These are phyloP conservation scores for Heritiera fomes DNA, from an alignment of 345 rosid species.

Conservation along the genomic window DNA sequence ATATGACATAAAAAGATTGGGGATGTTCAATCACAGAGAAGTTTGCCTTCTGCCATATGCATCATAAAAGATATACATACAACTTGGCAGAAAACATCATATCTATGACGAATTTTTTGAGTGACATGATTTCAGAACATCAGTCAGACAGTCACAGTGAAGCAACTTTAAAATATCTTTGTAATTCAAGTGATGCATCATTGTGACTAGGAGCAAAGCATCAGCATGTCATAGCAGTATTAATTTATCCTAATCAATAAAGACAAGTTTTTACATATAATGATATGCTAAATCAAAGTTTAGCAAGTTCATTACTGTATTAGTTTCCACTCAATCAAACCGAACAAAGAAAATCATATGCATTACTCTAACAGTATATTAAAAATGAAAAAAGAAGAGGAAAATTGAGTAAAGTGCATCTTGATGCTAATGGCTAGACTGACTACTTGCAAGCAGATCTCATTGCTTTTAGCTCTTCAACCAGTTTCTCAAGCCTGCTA, in stretches of 20 bases:
- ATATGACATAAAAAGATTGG: neutral
- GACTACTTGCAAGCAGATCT: slow-evolving; percentile 18
- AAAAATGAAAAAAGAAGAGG: neutral
- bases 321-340: neutral
- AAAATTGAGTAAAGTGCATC: slow-evolving; percentile 1
- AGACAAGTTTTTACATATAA: neutral
- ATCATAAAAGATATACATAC: neutral
- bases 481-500: slow-evolving; percentile 27
- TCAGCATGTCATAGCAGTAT: neutral
- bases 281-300: slow-evolving; percentile 1
- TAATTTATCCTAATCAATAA: neutral
- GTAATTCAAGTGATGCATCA: neutral
- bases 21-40: neutral
- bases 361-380: neutral
- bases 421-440: slow-evolving; percentile 9
- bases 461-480: slow-evolving; percentile 26
- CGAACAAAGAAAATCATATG: slow-evolving; percentile 8
- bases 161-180: neutral
- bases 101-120: neutral
- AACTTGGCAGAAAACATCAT: neutral
- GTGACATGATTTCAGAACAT: neutral
- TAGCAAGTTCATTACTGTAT: slow-evolving; percentile 5
- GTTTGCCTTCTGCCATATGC: neutral
- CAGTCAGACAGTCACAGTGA: neutral
- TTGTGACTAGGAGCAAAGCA: neutral